Evolutionary conservation across 2,329 filamentous ascomycete genomes (phyloP).

Genomic region (Talaromyces albobiverticillius): DNA sequence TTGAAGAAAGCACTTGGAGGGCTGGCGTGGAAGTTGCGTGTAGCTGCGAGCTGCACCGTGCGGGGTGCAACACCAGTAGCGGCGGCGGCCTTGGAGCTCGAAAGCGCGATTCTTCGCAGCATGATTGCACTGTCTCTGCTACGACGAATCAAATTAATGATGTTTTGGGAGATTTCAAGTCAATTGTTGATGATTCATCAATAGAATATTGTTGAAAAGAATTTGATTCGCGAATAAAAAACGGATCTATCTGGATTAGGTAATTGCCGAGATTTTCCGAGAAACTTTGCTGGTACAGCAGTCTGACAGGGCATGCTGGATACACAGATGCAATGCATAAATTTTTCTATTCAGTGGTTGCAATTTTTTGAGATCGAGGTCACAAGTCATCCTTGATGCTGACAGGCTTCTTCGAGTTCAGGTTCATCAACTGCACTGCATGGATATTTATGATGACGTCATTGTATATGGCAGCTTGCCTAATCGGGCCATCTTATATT

Average conservation of each 20-base stretch:
- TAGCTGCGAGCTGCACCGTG: not conserved
- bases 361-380: too few species aligned
- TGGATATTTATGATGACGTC: too few species aligned
- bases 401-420: too few species aligned
- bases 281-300: too few species aligned
- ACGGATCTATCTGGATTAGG: not conserved
- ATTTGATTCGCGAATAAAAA: constrained; percentile 3
- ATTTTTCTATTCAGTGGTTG: too few species aligned
- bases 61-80: not conserved
- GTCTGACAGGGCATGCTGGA: too few species aligned
- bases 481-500: too few species aligned
- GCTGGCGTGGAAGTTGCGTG: constrained; percentile 28
- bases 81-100: constrained; percentile 5
- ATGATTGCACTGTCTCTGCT: not conserved
- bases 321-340: too few species aligned
- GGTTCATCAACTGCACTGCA: too few species aligned
- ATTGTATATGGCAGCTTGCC: too few species aligned
- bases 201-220: not conserved
- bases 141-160: not conserved
- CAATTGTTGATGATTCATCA: not conserved
- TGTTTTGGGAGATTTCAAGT: not conserved
- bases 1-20: constrained; percentile 24
- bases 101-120: constrained; percentile 12
- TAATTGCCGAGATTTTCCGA: constrained; percentile 6
- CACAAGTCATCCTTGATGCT: too few species aligned